Base-by-base conservation (phyloP, 139 green algal species). In the Chlorella sorokiniana region DNA sequence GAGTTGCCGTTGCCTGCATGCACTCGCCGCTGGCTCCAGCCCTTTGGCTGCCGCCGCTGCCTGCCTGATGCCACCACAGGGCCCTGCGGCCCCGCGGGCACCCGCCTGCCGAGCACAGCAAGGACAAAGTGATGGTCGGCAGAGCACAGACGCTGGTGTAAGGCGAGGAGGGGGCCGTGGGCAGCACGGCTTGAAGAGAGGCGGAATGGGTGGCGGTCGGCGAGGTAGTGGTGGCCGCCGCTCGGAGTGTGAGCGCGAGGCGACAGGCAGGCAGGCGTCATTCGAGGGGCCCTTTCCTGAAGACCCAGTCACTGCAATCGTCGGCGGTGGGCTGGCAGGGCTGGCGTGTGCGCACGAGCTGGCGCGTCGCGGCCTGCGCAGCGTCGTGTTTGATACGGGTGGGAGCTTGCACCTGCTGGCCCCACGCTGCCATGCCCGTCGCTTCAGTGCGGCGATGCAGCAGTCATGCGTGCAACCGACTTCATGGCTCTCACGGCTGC, bases 381-480 rank as follows among this genome's bases (percentile, higher is more conserved):
- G 64, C 48, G 80, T 84, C 0, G 86, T 95, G 54, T 95, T 95
- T 62, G 92, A 95, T 84, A 95, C 92, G 0, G 91, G 77, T 76
- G 62, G 9, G 62, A 2, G 33, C 61, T 68, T 33, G 68, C 6
- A 0, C 2, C 25, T 70, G 33, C 4, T 70, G 18, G 1, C 3
- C 4, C 27, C 62, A 8, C 3, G 5, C 31, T 42, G 4, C n/a
- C 27, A 16, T 23, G 67, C 16, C n/a, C n/a, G n/a, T n/a, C n/a
- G n/a, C n/a, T n/a, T n/a, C n/a, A n/a, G n/a, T n/a, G n/a, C n/a
- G n/a, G n/a, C n/a, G n/a, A n/a, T n/a, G n/a, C n/a, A n/a, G n/a
- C n/a, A n/a, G n/a, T n/a, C n/a, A n/a, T n/a, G n/a, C n/a, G n/a
- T n/a, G n/a, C n/a, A n/a, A n/a, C 22, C 5, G n/a, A n/a, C 33